Conservation (phyloP, 257 asterid species). For the Solanum dulcamara region DNA sequence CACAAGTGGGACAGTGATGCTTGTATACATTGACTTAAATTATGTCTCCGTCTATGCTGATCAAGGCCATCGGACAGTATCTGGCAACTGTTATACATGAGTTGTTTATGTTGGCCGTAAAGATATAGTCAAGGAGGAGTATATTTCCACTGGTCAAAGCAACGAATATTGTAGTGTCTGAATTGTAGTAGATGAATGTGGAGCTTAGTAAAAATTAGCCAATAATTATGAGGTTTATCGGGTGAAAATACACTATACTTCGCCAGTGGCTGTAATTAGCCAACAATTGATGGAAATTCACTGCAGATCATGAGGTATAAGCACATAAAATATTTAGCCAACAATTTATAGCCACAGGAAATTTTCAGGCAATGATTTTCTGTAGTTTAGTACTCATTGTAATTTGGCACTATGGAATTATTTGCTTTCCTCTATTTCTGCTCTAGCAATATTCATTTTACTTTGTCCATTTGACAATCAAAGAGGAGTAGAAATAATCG, state of each 20-base stretch:
- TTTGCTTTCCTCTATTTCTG: not conserved
- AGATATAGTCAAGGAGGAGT: not conserved
- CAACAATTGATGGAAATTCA: not conserved
- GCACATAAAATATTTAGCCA: not conserved
- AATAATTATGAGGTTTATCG: not conserved
- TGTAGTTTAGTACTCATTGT: not conserved
- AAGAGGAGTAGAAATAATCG: not conserved
- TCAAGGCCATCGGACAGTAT: not conserved
- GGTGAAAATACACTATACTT: not conserved
- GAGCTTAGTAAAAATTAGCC: not conserved
- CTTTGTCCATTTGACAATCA: not conserved
- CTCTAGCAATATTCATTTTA: not conserved
- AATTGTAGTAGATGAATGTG: not conserved
- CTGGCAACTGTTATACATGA: not conserved
- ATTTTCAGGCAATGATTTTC: not conserved
- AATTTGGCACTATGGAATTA: not conserved
- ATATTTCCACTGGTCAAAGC: not conserved
- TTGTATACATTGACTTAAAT: not conserved
- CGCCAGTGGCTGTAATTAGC: not conserved
- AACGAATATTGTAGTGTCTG: not conserved
- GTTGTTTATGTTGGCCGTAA: not conserved
- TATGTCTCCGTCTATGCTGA: not conserved
- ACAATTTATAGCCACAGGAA: not conserved
- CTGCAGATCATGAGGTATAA: not conserved
- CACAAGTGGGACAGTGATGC: not conserved